Evolutionary conservation across 2,329 filamentous ascomycete species (phyloP).

Genomic region (Dactylellina haptotyla): DNA sequence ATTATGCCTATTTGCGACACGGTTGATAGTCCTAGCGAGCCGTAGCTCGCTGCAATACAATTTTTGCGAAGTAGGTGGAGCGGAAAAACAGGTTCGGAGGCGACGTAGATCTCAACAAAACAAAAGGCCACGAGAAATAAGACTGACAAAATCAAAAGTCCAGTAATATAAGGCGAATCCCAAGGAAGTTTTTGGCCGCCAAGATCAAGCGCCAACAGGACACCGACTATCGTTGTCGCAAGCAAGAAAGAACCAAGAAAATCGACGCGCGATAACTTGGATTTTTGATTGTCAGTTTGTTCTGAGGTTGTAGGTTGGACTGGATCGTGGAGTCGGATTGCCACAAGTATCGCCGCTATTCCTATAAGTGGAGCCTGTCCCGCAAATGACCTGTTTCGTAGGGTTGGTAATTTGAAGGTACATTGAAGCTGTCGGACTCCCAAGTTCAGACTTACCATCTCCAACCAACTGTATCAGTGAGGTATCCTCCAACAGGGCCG

Average conservation of each 20-base stretch:
- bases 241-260: constrained; percentile 43
- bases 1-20: constrained; percentile 65
- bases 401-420: neutral
- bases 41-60: constrained; percentile 67
- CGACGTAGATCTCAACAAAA: constrained; percentile 62
- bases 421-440: too few species aligned
- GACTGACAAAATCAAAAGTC: constrained; percentile 5
- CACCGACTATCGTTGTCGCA: constrained; percentile 52
- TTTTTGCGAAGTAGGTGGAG: constrained; percentile 67
- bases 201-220: constrained; percentile 57
- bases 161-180: constrained; percentile 33
- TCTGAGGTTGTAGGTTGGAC: neutral
- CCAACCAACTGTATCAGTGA: constrained; percentile 74
- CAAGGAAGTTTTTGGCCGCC: constrained; percentile 45
- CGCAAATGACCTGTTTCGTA: constrained; percentile 67
- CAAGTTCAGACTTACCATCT: constrained; percentile 66
- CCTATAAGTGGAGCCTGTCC: constrained; percentile 69
- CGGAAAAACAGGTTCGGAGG: constrained; percentile 70
- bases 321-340: constrained; percentile 25
- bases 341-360: constrained; percentile 65
- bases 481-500: constrained; percentile 69
- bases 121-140: constrained; percentile 31
- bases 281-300: constrained; percentile 7
- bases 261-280: constrained; percentile 45
- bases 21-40: constrained; percentile 62